phyloP scores from a whole-genome alignment of 495 filamentous ascomycete genomes.

The Aspergillus taichungensis region DNA sequence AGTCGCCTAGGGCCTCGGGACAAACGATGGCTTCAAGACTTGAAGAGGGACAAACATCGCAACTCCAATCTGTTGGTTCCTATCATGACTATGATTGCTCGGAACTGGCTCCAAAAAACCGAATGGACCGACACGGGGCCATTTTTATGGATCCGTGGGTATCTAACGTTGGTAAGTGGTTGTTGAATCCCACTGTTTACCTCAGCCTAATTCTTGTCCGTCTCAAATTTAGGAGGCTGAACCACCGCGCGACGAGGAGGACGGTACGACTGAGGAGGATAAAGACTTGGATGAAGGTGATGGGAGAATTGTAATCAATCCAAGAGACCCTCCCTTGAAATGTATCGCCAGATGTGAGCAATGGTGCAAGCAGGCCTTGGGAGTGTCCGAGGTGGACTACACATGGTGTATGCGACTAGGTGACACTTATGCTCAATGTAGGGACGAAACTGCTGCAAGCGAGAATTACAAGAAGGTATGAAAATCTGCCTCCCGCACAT shows the following conservation, averaged over 20 bases:
- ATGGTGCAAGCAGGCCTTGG: constrained; percentile 4
- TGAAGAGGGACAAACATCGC: constrained; percentile 1
- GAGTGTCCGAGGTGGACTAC: constrained; percentile 1
- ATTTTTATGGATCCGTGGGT: constrained; percentile 5
- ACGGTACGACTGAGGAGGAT: too few relatives aligned
- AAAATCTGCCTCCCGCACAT: neutral
- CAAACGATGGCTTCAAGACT: constrained; percentile 4
- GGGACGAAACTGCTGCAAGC: neutral
- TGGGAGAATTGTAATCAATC: too few relatives aligned
- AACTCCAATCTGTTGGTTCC: constrained; percentile 3
- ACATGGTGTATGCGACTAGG: constrained; percentile 4
- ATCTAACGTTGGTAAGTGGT: constrained; percentile 7
- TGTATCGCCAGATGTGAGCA: neutral
- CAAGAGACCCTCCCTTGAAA: neutral
- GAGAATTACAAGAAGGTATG: constrained; percentile 9
- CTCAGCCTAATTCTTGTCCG: too few relatives aligned
- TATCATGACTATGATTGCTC: constrained; percentile 7
- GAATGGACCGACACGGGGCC: neutral
- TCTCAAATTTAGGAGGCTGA: too few relatives aligned
- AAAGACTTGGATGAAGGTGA: too few relatives aligned
- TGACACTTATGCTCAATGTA: neutral
- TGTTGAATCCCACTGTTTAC: neutral
- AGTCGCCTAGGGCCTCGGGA: constrained; percentile 3
- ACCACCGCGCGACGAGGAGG: too few relatives aligned
- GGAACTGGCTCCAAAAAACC: constrained; percentile 3